Base-by-base conservation (phyloP, 345 rosid genomes). In the Turnera subulata region DNA sequence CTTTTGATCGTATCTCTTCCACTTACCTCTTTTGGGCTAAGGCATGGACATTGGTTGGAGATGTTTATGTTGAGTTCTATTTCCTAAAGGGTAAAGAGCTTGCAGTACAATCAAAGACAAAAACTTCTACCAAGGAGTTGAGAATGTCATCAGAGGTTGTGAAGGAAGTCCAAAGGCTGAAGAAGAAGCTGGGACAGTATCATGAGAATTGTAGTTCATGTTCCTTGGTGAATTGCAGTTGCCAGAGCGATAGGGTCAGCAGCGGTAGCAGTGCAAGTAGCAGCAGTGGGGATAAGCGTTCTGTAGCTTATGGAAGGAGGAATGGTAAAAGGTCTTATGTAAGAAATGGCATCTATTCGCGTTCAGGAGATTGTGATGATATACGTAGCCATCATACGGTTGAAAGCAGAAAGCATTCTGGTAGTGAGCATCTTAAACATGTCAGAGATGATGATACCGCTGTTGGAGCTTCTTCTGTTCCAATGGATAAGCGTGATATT, bases 191-290 rank as follows among this genome's bases (percentile, higher is more conserved):
- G 63, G 76, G 82, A 29, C 79, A 58, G 62, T 66, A 59, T 63
- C 66, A 74, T 67, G 73, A 76, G 74, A 89, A 82, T 52, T 92
- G 98, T 71, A 74, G 71, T 39, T 78, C 87, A 13, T 92, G 98
- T 73, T 92, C 91, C 50, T 74, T 92, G 71, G 86, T 85, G 43
- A 89, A 92, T 47, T 92, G 98, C 75, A 84, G 98, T 75, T 89
- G 98, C 73, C 85, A 75, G 71, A 80, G 85, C 74, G 98, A 86
- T 67, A 79, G 97, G 72, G 97, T 79, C 29, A 92, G 93, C 82
- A 92, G 98, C 57, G 95, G 97, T 53, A 86, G 73, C 72, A 89
- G 89, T 29, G 98, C 97, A 39, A 92, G 96, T 68, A 82, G 98
- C 63, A 91, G 96, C 63, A 68, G 73, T 71, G 78, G 77, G 64